These are phyloP conservation scores for Saccharomyces kudriavzevii DNA, from an alignment of 805 yeast genomes.

Conservation along the genomic window DNA sequence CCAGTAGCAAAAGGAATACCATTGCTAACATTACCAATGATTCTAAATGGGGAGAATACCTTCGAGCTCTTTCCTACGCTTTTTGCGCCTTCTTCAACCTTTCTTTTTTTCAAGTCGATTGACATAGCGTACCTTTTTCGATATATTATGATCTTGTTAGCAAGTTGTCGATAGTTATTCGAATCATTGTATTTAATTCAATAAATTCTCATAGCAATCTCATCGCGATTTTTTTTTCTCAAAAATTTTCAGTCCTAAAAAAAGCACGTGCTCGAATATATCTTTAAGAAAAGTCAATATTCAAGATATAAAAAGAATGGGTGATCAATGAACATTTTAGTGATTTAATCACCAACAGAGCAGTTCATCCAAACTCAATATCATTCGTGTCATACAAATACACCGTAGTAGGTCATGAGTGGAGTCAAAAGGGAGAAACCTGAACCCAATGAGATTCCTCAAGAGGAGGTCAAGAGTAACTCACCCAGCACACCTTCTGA, in stretches of 20 bases:
- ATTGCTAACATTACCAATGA: conserved; percentile 85
- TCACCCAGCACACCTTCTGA: conserved; percentile 1
- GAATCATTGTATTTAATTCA: not conserved
- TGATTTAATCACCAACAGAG: not conserved
- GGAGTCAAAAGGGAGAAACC: conserved; percentile 15
- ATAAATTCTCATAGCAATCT: not conserved
- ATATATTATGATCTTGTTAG: not conserved
- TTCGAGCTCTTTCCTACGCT: conserved; percentile 34
- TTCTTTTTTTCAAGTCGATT: conserved; percentile 15
- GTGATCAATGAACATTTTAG: not conserved
- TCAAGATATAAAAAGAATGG: not conserved
- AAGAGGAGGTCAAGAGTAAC: not conserved
- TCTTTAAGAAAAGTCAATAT: not conserved
- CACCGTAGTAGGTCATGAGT: conserved; percentile 13
- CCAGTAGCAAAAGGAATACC: conserved; percentile 82
- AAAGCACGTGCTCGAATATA: not conserved
- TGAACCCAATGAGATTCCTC: conserved; percentile 12
- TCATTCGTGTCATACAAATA: not conserved
- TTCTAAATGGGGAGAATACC: conserved; percentile 80
- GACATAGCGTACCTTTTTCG: not conserved
- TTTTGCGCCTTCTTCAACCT: not conserved
- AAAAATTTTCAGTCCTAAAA: not conserved
- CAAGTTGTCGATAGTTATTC: too few relatives aligned
- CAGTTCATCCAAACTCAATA: not conserved
- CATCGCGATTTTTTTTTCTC: not conserved